Evolutionary conservation across 305 asterid genomes (phyloP).

Genomic region (Ilex paraguariensis): DNA sequence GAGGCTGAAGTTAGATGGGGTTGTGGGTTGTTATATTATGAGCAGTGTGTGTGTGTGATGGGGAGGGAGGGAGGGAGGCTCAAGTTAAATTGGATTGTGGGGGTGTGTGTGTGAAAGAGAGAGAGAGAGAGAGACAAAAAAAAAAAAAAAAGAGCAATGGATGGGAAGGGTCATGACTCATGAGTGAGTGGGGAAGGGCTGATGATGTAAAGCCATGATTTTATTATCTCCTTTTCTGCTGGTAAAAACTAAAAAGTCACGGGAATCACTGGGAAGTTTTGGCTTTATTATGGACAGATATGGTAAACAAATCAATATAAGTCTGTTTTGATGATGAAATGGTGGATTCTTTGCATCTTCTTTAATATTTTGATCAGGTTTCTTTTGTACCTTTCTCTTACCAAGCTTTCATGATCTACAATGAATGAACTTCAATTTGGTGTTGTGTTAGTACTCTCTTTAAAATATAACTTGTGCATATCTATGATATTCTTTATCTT

Average conservation of each 20-base stretch:
- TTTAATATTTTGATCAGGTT: constrained; percentile 16
- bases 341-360: constrained; percentile 28
- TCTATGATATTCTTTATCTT: too few relatives aligned
- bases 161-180: constrained; percentile 6
- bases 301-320: constrained; percentile 23
- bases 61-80: too few relatives aligned
- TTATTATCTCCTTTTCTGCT: constrained; percentile 8
- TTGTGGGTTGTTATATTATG: too few relatives aligned
- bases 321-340: constrained; percentile 44
- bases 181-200: neutral
- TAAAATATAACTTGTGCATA: too few relatives aligned
- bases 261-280: constrained; percentile 35
- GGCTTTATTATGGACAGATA: constrained; percentile 14
- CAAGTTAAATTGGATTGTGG: too few relatives aligned
- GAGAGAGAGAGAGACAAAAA: neutral
- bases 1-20: too few relatives aligned
- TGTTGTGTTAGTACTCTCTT: too few relatives aligned
- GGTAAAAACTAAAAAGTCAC: constrained; percentile 31
- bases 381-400: too few relatives aligned
- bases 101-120: too few relatives aligned
- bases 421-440: too few relatives aligned
- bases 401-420: too few relatives aligned
- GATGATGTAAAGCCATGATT: constrained; percentile 15
- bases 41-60: too few relatives aligned
- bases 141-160: constrained; percentile 13